These are phyloP conservation scores for Lodderomyces parapsilosis DNA, from an alignment of 1,139 yeast species.

Conservation along the genomic window DNA sequence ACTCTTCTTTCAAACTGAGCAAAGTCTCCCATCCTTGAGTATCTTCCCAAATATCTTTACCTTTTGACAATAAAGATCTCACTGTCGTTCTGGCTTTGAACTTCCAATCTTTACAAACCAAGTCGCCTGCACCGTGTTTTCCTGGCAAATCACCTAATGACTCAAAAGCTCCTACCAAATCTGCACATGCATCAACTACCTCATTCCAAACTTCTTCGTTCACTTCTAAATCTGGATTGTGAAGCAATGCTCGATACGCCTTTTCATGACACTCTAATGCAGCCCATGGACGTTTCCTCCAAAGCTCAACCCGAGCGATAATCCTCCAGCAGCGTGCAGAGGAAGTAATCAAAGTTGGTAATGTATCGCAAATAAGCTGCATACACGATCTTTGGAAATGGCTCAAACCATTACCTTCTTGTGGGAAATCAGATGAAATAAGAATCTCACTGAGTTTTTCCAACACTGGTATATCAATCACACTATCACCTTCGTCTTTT, in stretches of 20 bases:
- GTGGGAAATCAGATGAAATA: constrained; percentile 52
- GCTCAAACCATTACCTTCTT: constrained; percentile 38
- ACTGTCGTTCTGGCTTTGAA: constrained; percentile 75
- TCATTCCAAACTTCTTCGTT: constrained; percentile 70
- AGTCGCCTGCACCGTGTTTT: constrained; percentile 75
- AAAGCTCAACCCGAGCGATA: constrained; percentile 78
- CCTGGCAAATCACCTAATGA: constrained; percentile 87
- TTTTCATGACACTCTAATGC: constrained; percentile 85
- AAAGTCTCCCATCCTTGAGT: constrained; percentile 74
- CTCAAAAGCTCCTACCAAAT: constrained; percentile 83
- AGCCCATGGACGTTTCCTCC: constrained; percentile 88
- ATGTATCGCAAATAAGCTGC: constrained; percentile 62
- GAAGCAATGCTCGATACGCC: constrained; percentile 73
- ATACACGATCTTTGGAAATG: constrained; percentile 67
- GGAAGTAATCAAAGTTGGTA: constrained; percentile 70
- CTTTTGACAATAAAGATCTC: constrained; percentile 76
- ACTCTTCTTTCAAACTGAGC: constrained; percentile 50
- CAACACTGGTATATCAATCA: constrained; percentile 73
- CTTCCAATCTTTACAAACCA: constrained; percentile 90
- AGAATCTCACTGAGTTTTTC: constrained; percentile 72
- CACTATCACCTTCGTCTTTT: constrained; percentile 55
- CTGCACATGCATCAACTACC: constrained; percentile 78
- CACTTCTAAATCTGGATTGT: constrained; percentile 62
- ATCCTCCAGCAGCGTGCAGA: constrained; percentile 81
- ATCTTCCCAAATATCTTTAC: constrained; percentile 77